phyloP scores from a whole-genome alignment of 2,329 filamentous ascomycete genomes.

The Grosmannia clavigera region DNA sequence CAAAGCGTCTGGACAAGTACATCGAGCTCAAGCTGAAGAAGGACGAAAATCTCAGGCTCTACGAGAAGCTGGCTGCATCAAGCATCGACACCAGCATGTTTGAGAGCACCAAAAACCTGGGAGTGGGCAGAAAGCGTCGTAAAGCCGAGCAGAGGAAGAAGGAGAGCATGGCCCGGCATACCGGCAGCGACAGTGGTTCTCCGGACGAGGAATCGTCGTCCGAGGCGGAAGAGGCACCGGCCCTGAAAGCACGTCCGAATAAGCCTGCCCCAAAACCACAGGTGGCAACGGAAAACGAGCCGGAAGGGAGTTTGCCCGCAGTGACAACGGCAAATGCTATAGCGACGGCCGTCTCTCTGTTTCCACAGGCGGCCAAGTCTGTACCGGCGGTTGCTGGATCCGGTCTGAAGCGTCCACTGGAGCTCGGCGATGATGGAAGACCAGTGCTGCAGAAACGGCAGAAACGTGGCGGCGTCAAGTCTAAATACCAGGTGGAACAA shows the following conservation, averaged over 20 bases:
- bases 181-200: slow-evolving; percentile 9
- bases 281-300: not conserved
- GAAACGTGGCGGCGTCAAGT: slow-evolving; percentile 50
- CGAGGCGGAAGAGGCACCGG: not conserved
- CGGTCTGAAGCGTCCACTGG: slow-evolving; percentile 77
- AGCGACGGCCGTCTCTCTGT: slow-evolving; percentile 2
- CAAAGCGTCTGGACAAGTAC: slow-evolving; percentile 55
- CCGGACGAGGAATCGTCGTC: not conserved
- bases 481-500: slow-evolving; percentile 64
- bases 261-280: not conserved
- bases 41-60: slow-evolving; percentile 75
- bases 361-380: not conserved
- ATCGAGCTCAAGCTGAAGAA: slow-evolving; percentile 86
- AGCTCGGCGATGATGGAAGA: slow-evolving; percentile 64
- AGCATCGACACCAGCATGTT: slow-evolving; percentile 76
- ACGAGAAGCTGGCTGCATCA: slow-evolving; percentile 68
- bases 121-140: slow-evolving; percentile 59
- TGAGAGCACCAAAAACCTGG: slow-evolving; percentile 64
- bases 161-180: slow-evolving; percentile 31
- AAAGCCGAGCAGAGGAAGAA: slow-evolving; percentile 49
- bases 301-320: not conserved
- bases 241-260: not conserved
- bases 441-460: slow-evolving; percentile 78
- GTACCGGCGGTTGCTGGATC: slow-evolving; percentile 40
- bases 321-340: not conserved